These are phyloP conservation scores for Peronospora farinosa DNA, from an alignment of 352 stramenopile genomes.

Conservation along the genomic window DNA sequence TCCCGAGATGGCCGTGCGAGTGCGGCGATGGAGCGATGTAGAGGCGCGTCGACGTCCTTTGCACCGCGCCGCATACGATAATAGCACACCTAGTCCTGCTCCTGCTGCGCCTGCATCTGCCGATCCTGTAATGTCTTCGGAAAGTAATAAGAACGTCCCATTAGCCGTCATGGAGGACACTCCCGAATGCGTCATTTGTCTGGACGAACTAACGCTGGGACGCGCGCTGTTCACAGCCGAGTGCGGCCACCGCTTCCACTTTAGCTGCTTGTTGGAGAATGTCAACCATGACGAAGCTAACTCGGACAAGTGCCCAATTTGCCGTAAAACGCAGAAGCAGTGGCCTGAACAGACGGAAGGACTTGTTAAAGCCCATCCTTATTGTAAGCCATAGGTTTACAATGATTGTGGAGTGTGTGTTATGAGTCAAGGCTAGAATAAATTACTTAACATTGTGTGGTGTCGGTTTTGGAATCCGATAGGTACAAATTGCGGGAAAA, in stretches of 20 bases:
- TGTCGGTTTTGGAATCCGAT: constrained; percentile 1
- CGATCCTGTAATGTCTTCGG: constrained; percentile 3
- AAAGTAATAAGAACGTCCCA: constrained; percentile 17
- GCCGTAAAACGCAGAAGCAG: constrained; percentile 73
- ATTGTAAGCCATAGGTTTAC: constrained; percentile 34
- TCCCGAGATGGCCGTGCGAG: constrained; percentile 25
- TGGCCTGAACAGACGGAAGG: constrained; percentile 82
- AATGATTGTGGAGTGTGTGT: not conserved
- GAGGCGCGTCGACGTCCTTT: constrained; percentile 35
- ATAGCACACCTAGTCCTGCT: constrained; percentile 26
- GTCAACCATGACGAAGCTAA: constrained; percentile 87
- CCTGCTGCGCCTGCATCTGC: constrained; percentile 21
- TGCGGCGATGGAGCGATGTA: constrained; percentile 71
- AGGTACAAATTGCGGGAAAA: constrained; percentile 73
- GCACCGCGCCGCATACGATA: constrained; percentile 26
- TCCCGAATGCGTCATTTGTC: constrained; percentile 79
- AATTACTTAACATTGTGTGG: not conserved
- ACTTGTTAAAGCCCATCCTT: constrained; percentile 81
- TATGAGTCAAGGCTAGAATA: not conserved
- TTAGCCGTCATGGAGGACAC: constrained; percentile 44
- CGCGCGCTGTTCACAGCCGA: constrained; percentile 78
- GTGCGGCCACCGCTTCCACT: constrained; percentile 84
- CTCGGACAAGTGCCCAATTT: constrained; percentile 85
- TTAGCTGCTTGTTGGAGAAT: constrained; percentile 82
- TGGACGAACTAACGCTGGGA: constrained; percentile 64